Conservation (phyloP, 345 rosid species). For the Carallia brachiata region DNA sequence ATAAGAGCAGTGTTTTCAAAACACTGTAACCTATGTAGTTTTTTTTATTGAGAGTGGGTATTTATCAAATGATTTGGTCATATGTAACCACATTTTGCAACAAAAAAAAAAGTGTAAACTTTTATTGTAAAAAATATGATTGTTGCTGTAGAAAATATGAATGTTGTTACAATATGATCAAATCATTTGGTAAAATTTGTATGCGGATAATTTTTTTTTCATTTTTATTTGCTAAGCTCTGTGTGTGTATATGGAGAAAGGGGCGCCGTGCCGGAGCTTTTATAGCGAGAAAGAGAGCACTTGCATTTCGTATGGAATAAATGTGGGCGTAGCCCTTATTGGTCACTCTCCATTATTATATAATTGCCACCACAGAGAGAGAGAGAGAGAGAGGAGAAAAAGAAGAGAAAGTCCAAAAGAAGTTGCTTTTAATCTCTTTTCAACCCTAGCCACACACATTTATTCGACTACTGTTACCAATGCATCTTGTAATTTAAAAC, state of each 20-base stretch:
- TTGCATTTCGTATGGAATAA: conserved; percentile 19
- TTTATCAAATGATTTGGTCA: too few species aligned
- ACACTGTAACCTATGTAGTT: too few species aligned
- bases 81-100: not conserved
- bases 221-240: not conserved
- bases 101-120: too few species aligned
- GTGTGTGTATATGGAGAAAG: not conserved
- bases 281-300: conserved; percentile 22
- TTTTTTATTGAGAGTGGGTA: too few species aligned
- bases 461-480: conserved; percentile 38
- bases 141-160: too few species aligned
- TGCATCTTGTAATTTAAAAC: conserved; percentile 44
- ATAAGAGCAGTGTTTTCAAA: conserved; percentile 2
- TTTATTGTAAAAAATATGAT: too few species aligned
- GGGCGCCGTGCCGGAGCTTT: conserved; percentile 5
- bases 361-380: not conserved
- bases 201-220: too few species aligned
- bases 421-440: conserved; percentile 12
- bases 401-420: conserved; percentile 1
- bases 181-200: too few species aligned
- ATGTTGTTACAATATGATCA: too few species aligned
- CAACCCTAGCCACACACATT: conserved; percentile 31
- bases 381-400: not conserved
- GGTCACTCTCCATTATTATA: conserved; percentile 9
- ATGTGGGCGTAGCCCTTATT: conserved; percentile 14